phyloP scores from a whole-genome alignment of 805 yeast species.

The Citeromyces matritensis region DNA sequence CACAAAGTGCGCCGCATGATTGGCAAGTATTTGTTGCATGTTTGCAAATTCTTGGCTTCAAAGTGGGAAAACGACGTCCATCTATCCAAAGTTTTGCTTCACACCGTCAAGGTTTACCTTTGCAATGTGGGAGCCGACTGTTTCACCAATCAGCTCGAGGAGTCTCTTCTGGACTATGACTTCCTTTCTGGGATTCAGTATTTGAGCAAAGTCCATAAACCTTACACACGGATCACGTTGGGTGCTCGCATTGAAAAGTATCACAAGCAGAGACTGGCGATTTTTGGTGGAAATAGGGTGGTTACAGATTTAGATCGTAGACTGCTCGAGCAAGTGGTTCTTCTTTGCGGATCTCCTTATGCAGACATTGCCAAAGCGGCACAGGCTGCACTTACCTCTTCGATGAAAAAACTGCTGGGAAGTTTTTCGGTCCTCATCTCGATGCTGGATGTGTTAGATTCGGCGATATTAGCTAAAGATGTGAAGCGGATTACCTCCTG shows the following conservation, averaged over 20 bases:
- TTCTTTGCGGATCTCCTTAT: slow-evolving; percentile 54
- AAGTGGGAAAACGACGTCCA: slow-evolving; percentile 50
- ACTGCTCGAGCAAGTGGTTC: slow-evolving; percentile 51
- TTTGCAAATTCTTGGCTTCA: slow-evolving; percentile 29
- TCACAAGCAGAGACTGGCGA: slow-evolving; percentile 59
- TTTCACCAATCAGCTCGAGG: slow-evolving; percentile 38
- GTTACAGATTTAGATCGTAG: slow-evolving; percentile 51
- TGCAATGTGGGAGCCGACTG: slow-evolving; percentile 69
- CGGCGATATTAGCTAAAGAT: slow-evolving; percentile 32
- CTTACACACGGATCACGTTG: slow-evolving; percentile 65
- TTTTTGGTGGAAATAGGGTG: slow-evolving; percentile 59
- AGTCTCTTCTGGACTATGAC: slow-evolving; percentile 32
- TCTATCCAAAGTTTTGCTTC: slow-evolving; percentile 43
- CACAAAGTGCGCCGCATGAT: slow-evolving; percentile 47
- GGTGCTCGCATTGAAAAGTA: slow-evolving; percentile 61
- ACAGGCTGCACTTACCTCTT: slow-evolving; percentile 47
- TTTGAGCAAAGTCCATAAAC: slow-evolving; percentile 47
- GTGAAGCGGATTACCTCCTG: slow-evolving; percentile 49
- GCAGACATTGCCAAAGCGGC: slow-evolving; percentile 58
- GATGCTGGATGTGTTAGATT: slow-evolving; percentile 31
- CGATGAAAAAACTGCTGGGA: slow-evolving; percentile 57
- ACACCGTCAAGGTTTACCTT: slow-evolving; percentile 54
- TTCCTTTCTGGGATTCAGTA: slow-evolving; percentile 45
- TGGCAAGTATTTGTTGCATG: slow-evolving; percentile 37
- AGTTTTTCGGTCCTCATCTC: slow-evolving; percentile 41